Evolutionary conservation across 352 stramenopile genomes (phyloP), one percentile per base, ranked within the genome.

Genomic region (Hyaloperonospora brassicae): DNA sequence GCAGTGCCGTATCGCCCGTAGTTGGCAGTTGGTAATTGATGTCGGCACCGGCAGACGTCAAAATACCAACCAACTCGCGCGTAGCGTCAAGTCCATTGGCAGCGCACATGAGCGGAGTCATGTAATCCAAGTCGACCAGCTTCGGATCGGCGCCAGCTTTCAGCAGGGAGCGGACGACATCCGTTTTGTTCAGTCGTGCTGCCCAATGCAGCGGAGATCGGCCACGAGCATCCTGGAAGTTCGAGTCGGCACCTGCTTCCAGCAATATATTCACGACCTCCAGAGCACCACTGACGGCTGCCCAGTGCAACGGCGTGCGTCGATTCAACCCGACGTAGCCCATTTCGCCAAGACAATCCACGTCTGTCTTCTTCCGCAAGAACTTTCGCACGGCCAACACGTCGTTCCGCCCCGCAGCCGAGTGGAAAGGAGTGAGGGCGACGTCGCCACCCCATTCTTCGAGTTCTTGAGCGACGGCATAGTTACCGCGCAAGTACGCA

Each of bases 401-500:
- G 49, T 93, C 68, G 46, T 90, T 89, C 23, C 57, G 48, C 3
- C 67, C 79, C 8, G 80, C 79, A 11, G 79, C 83, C 11, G 63
- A 66, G 51, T 93, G 83, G 25, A 93, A 86, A 0, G 83, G 83
- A 27, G 83, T 93, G 13, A 93, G 60, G 4, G 83, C 80, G 0
- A 93, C 77, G 52, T 93, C 83, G 6, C 76, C 74, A 34, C 83
- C 83, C 78, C 77, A 87, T 13, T 89, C 79, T 55, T 93, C 83
- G 0, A 93, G 64, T 44, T 86, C 80, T 35, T 86, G 76, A 0
- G 76, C 81, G 0, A 93, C 78, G 0, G 81, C 79, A 38, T 81
- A 88, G 58, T 91, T 89, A 7, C 77, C 70, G 36, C 83, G 73
- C 25, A 93, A 35, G 51, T 93, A 93, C 21, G 82, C 79, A 2